Percentiles rank a stretch among this genome's conserved stretches.
Conservation (phyloP, 805 yeast species). For the Diddensiella santjacobensis region DNA sequence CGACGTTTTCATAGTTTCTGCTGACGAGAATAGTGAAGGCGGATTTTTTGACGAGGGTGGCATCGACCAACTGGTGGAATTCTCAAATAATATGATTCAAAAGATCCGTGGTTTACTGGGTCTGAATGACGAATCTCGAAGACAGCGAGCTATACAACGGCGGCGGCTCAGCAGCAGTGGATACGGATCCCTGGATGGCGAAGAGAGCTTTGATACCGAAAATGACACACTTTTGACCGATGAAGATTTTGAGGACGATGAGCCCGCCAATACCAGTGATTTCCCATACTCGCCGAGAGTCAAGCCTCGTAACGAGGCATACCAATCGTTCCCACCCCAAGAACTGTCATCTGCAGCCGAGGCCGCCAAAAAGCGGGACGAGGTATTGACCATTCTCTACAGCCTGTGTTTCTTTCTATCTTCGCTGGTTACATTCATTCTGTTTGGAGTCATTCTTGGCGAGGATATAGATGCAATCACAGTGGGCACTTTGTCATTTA, state of each 20-base stretch:
- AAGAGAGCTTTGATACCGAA: slow-evolving; percentile 12
- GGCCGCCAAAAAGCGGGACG: slow-evolving; percentile 35
- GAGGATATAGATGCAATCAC: slow-evolving; percentile 29
- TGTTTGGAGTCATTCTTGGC: slow-evolving; percentile 42
- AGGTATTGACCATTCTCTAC: slow-evolving; percentile 44
- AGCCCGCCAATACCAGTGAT: slow-evolving; percentile 5
- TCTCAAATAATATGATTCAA: slow-evolving; percentile 29
- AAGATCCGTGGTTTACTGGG: slow-evolving; percentile 21
- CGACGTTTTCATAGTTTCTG: slow-evolving; percentile 33
- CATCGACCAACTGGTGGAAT: slow-evolving; percentile 31
- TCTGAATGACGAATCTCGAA: neutral
- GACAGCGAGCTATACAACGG: slow-evolving; percentile 18
- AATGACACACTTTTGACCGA: slow-evolving; percentile 6
- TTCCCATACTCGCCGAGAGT: slow-evolving; percentile 16
- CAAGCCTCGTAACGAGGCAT: slow-evolving; percentile 7
- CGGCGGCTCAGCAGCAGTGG: slow-evolving; percentile 11
- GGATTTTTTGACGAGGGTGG: slow-evolving; percentile 28
- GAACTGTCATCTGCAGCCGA: slow-evolving; percentile 3
- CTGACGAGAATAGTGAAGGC: slow-evolving; percentile 33
- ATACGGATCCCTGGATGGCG: slow-evolving; percentile 8
- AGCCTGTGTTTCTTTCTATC: slow-evolving; percentile 40
- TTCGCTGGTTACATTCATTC: slow-evolving; percentile 40
- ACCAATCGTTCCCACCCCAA: slow-evolving; percentile 12
- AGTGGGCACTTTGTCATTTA: slow-evolving; percentile 29
- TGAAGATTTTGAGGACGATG: slow-evolving; percentile 13